These are phyloP conservation scores for Amesomyces nigricolor DNA, from an alignment of 2,329 filamentous ascomycete species.

Conservation along the genomic window DNA sequence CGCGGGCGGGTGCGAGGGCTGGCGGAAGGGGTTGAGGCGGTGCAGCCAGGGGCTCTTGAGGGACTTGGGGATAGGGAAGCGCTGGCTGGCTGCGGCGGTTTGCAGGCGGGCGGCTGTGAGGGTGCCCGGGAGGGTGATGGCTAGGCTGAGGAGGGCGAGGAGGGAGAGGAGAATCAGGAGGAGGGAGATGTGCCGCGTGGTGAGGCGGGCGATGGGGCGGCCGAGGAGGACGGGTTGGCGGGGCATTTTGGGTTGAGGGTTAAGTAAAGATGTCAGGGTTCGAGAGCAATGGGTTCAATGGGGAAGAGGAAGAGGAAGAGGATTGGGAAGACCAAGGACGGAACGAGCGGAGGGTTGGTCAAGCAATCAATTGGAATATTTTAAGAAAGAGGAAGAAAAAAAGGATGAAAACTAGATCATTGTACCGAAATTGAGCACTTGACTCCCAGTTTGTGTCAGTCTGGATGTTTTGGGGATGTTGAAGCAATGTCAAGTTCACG, in stretches of 20 bases:
- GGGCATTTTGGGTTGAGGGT: slow-evolving; percentile 35
- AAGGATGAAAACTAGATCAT: too few species aligned
- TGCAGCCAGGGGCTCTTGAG: slow-evolving; percentile 44
- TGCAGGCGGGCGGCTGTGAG: slow-evolving; percentile 46
- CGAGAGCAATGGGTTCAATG: neutral
- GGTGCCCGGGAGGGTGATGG: slow-evolving; percentile 46
- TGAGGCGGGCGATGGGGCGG: slow-evolving; percentile 45
- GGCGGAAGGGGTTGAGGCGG: slow-evolving; percentile 60
- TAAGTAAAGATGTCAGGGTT: neutral
- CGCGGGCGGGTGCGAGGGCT: slow-evolving; percentile 64
- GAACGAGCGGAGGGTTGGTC: too few species aligned
- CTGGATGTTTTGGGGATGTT: too few species aligned
- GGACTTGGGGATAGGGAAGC: slow-evolving; percentile 43
- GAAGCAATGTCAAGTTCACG: too few species aligned
- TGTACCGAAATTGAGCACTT: too few species aligned
- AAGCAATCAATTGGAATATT: too few species aligned
- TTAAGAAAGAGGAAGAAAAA: too few species aligned
- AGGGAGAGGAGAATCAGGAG: slow-evolving; percentile 47
- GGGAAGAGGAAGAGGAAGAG: neutral
- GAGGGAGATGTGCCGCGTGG: slow-evolving; percentile 47
- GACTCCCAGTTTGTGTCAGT: too few species aligned
- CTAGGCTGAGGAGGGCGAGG: slow-evolving; percentile 48
- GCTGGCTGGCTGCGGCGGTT: slow-evolving; percentile 45
- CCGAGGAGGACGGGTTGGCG: slow-evolving; percentile 44
- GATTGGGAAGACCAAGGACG: neutral